Evolutionary conservation across 345 rosid genomes (phyloP), one percentile per base, ranked within the genome.

Genomic region (Excoecaria agallocha): DNA sequence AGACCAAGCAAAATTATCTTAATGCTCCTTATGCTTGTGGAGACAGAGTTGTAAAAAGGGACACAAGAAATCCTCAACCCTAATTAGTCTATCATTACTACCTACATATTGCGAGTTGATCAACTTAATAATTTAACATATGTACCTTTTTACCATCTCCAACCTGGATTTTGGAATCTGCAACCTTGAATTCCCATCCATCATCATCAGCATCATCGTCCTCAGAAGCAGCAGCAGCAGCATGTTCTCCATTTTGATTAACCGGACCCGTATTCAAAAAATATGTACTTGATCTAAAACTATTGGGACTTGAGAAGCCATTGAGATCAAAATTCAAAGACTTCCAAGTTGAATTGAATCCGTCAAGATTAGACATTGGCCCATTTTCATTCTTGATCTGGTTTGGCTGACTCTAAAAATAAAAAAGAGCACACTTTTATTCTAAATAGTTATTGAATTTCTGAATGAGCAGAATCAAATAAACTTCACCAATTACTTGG

Each of bases 161-260:
- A 59, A 10, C 35, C 46, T 35, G 72, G 61, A 43, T 24, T 71
- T 68, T 35, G 12, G 83, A 71, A 62, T 77, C 81, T 1, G 86
- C 86, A 35, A 78, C 76, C 73, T 78, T 85, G 72, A 85, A 82
- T 19, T 79, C 88, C 91, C 90, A 88, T 48, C 77, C 86, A 64
- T 77, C 84, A 60, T 72, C 81, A 68, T 68, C 83, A 78, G 67
- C 86, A 62, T 15, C 46, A 43, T 6, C 46, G 8, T 6, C 46
- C 5, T 6, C 5, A 43, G 46, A 43, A 68, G 8, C 56, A 66
- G n/a, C n/a, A n/a, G n/a, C n/a, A n/a, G n/a, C n/a, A n/a, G n/a
- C n/a, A n/a, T n/a, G n/a, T n/a, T n/a, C 81, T 15, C 66, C 62
- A 75, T 51, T 45, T 49, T 68, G 62, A 15, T 52, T 35, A 70